These are phyloP conservation scores for Phyllosticta citriasiana DNA, from an alignment of 2,329 filamentous ascomycete species.

Conservation along the genomic window DNA sequence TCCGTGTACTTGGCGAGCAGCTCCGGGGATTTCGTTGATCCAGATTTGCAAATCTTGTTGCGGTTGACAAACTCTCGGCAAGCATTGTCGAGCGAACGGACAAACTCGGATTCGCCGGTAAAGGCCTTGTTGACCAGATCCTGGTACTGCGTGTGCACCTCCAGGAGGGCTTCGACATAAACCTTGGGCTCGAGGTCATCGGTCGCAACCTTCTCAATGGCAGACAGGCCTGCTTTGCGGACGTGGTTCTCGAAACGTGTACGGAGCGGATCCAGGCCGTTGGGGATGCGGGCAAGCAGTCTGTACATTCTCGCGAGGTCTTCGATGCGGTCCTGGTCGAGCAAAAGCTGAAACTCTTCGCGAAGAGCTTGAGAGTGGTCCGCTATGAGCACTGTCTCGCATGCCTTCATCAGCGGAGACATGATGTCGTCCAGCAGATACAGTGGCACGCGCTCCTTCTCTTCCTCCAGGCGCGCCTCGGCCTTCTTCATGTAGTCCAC, in stretches of 20 bases:
- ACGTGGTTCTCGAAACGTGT: conserved; percentile 87
- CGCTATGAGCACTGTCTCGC: conserved; percentile 79
- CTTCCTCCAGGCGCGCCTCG: conserved; percentile 76
- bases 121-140: conserved; percentile 87
- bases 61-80: conserved; percentile 97
- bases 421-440: conserved; percentile 90
- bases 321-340: conserved; percentile 90
- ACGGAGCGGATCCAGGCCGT: conserved; percentile 81
- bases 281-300: conserved; percentile 76
- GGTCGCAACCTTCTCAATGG: conserved; percentile 81
- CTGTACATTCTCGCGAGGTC: conserved; percentile 97
- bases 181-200: conserved; percentile 90
- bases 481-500: conserved; percentile 99
- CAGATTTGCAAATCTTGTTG: conserved; percentile 89
- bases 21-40: conserved; percentile 89
- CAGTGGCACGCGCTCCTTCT: conserved; percentile 85
- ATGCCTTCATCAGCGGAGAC: conserved; percentile 70
- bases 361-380: conserved; percentile 78
- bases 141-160: conserved; percentile 90
- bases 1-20: conserved; percentile 93
- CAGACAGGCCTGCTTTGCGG: conserved; percentile 74
- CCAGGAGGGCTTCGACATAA: conserved; percentile 88
- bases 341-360: conserved; percentile 88
- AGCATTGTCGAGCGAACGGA: conserved; percentile 88
- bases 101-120: conserved; percentile 92